Base-by-base conservation (phyloP, 257 asterid species). In the Craterostigma plantagineum region DNA sequence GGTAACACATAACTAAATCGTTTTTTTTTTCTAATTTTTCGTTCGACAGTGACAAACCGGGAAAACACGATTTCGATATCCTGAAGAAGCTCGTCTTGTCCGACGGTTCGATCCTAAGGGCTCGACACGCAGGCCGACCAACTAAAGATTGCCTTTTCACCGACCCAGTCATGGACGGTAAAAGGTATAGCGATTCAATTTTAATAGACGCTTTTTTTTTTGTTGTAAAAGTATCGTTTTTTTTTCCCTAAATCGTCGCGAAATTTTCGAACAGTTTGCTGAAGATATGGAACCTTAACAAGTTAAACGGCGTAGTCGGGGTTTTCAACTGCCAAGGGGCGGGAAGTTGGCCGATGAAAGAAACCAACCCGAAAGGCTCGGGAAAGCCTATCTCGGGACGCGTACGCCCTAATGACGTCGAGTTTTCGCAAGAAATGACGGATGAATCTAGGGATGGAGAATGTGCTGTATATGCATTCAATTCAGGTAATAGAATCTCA, bases 251-350 rank as follows among this genome's bases (percentile, higher is more conserved):
- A 9, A 16, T 18, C 12, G 18, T 34, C 9, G 23, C 18, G 8
- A 40, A 23, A 34, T 5, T 12, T 43, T 10, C 14, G 35, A 44
- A 23, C 72, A 73, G 86, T 75, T 57, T 76, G 55, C 59, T 80
- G 55, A 79, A 79, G 69, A 76, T 76, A 33, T 79, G 93, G 85
- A 79, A 76, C 66, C 48, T 76, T 68, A 79, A 79, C 44, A 71
- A 73, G 48, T 34, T 63, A 35, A 56, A 76, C 1, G 84, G 91
- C 15, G 66, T 76, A 1, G 43, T 76, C 1, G 91, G 85, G 11
- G 75, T 63, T 56, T 76, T 76, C 60, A 76, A 79, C 71, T 79
- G 81, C 67, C 91, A 76, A 68, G 93, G 81, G 3, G 71, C 76
- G 0, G 93, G 81, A 63, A 46, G 34, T 42, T 72, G 84, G 87